Evolutionary conservation across 768 basidiomycete species (phyloP).

Genomic region (Lactifluus piperatus): DNA sequence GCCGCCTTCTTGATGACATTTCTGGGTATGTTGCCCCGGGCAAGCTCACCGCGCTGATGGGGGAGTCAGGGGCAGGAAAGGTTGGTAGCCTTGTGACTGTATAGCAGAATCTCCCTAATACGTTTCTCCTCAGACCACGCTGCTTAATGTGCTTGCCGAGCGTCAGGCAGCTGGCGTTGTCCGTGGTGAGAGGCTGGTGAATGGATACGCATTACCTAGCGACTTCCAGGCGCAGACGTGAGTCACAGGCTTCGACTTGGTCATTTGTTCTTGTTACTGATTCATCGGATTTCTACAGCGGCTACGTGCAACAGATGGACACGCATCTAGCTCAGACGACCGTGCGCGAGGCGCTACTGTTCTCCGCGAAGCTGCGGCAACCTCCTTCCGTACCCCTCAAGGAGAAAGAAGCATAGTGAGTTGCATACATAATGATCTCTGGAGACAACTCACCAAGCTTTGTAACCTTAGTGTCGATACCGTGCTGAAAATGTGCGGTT

Average conservation of each 20-base stretch:
- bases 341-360: slow-evolving; percentile 71
- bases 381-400: slow-evolving; percentile 49
- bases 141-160: slow-evolving; percentile 39
- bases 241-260: slow-evolving; percentile 24
- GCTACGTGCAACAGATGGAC: slow-evolving; percentile 84
- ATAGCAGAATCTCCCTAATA: neutral
- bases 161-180: slow-evolving; percentile 32
- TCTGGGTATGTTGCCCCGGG: slow-evolving; percentile 79
- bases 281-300: slow-evolving; percentile 32
- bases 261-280: slow-evolving; percentile 27
- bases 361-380: slow-evolving; percentile 76
- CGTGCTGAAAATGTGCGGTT: slow-evolving; percentile 52
- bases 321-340: slow-evolving; percentile 68
- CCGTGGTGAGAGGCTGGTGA: slow-evolving; percentile 36
- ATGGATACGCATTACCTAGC: slow-evolving; percentile 35
- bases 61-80: slow-evolving; percentile 45
- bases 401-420: slow-evolving; percentile 77
- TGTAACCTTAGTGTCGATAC: slow-evolving; percentile 37
- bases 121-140: slow-evolving; percentile 33
- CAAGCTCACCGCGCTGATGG: slow-evolving; percentile 73
- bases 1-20: slow-evolving; percentile 57
- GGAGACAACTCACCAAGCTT: neutral
- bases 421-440: slow-evolving; percentile 5
- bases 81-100: slow-evolving; percentile 18
- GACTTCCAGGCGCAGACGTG: slow-evolving; percentile 53